Base-by-base conservation (phyloP, 1,284 basidiomycete genomes). In the Cryptococcus jaspeensis region DNA sequence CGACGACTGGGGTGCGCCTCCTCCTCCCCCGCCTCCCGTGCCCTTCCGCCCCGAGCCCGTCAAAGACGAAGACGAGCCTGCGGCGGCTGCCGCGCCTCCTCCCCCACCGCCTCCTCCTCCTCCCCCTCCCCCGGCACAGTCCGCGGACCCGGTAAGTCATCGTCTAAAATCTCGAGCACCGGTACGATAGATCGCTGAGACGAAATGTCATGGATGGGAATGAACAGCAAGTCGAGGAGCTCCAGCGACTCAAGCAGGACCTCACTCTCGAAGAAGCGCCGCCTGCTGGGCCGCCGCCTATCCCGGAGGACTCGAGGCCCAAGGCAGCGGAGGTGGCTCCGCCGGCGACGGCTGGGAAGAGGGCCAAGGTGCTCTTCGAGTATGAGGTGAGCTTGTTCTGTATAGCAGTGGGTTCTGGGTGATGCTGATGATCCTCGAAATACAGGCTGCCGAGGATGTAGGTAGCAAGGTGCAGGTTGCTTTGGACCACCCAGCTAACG, bases 351-450 rank as follows among this genome's bases (percentile, higher is more conserved):
- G 63, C 62, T 44, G 76, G 66, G 51, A 67, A 63, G 53, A 70
- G 39, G 80, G 84, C 55, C 60, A 83, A 72, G 83, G 89, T 59
- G 1, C 64, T 88, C 28, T 94, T 86, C 74, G 86, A 87, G 12
- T 95, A 94, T 67, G 86, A 88, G 71, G 87, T 85, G 52, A 52
- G 69, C 59, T 41, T 23, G 35, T 45, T 51, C 32, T 35, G 28
- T 35, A n/a, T 35, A 16, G 36, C 9, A 32, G 28, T 32, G 28
- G 4, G 28, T 9, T 9, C 5, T 32, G 28, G 28, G 22, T 55
- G 25, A 39, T 15, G 39, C 12, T 39, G 28, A 32, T 32, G 28
- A 32, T 9, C 28, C 5, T 32, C 28, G 28, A 9, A 32, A 32
- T 22, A n/a, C 53, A 69, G 61, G 64, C 68, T 39, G 69, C 64